Base-by-base conservation (phyloP, 2,329 filamentous ascomycete genomes). In the Sarocladiaceae sp. region DNA sequence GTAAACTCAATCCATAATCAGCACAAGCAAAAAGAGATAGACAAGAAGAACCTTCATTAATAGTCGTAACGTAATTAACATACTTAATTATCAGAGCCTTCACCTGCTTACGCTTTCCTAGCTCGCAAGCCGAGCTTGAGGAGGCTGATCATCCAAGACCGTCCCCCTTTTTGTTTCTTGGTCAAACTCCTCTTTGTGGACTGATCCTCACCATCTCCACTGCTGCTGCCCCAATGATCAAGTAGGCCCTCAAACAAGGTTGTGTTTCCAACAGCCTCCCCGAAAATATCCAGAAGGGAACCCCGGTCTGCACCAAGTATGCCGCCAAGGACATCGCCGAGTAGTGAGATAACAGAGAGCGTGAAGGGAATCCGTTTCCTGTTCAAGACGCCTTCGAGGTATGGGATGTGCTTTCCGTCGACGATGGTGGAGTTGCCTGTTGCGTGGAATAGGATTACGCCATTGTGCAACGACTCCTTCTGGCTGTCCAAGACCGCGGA, bases 361-460 rank as follows among this genome's bases (percentile, higher is more conserved):
- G 53, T 53, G 6, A 65, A 57, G 0, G 55, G 49, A 5, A 73
- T 55, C 2, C 52, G 58, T 32, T 67, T 63, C 0, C 55, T 58
- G 46, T 66, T 66, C 31, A 74, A 53, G 6, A 73, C 61, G 1
- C 59, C 53, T 45, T 74, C 69, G n/a, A 69, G 51, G 43, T 67
- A 74, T 2, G 53, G 50, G 35, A 74, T 66, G 45, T 65, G 67
- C 47, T 65, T 15, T 3, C 69, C 69, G 27, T 70, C 60, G 33
- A 67, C 60, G 1, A 64, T 50, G 1, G 68, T 68, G 1, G 60
- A 47, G 40, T 71, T 71, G 3, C 69, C 69, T 0, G 61, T 61
- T 3, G 64, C 62, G 37, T 61, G 63, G 33, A 73, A 54, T 47
- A 62, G 57, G 18, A 73, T 53, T n/a, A 63, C 58, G 3, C 70